Evolutionary conservation across 345 rosid genomes (phyloP).

Genomic region (Clausena lansium): DNA sequence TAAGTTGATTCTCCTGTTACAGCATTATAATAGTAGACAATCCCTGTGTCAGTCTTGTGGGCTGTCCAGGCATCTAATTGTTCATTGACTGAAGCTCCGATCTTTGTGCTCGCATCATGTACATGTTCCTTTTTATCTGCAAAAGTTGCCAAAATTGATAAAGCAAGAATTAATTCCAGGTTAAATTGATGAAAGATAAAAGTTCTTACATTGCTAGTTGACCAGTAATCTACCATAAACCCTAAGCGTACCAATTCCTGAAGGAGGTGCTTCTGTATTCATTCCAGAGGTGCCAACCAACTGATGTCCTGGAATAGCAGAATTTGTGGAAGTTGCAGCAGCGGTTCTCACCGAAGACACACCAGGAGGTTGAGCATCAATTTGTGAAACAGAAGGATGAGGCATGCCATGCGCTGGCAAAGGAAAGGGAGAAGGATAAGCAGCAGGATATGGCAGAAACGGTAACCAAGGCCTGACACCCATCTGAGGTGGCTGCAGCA

Average conservation of each 20-base stretch:
- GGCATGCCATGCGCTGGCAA: slow-evolving; percentile 45
- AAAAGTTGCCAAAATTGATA: slow-evolving; percentile 28
- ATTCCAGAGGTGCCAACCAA: slow-evolving; percentile 33
- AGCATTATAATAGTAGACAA: slow-evolving; percentile 85
- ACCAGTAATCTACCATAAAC: slow-evolving; percentile 72
- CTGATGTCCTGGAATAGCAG: slow-evolving; percentile 42
- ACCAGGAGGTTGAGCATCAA: slow-evolving; percentile 71
- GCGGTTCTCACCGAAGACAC: slow-evolving; percentile 41
- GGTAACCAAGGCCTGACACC: slow-evolving; percentile 62
- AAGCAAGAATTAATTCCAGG: slow-evolving; percentile 36
- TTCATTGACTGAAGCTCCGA: slow-evolving; percentile 35
- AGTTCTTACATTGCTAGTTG: slow-evolving; percentile 52
- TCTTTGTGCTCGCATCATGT: slow-evolving; percentile 37
- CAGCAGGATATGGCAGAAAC: slow-evolving; percentile 58
- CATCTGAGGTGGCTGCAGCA: slow-evolving; percentile 76
- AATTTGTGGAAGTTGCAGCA: slow-evolving; percentile 36
- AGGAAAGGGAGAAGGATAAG: slow-evolving; percentile 56
- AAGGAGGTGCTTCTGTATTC: slow-evolving; percentile 52
- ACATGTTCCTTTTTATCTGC: slow-evolving; percentile 56
- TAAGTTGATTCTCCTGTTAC: slow-evolving; percentile 87
- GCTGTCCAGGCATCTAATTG: slow-evolving; percentile 84
- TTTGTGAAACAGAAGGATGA: slow-evolving; percentile 37
- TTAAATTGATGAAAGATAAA: slow-evolving; percentile 42
- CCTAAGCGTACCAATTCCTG: slow-evolving; percentile 82
- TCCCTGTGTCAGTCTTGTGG: slow-evolving; percentile 79